Conservation (phyloP, 257 asterid species). For the Gardenia jasminoides region DNA sequence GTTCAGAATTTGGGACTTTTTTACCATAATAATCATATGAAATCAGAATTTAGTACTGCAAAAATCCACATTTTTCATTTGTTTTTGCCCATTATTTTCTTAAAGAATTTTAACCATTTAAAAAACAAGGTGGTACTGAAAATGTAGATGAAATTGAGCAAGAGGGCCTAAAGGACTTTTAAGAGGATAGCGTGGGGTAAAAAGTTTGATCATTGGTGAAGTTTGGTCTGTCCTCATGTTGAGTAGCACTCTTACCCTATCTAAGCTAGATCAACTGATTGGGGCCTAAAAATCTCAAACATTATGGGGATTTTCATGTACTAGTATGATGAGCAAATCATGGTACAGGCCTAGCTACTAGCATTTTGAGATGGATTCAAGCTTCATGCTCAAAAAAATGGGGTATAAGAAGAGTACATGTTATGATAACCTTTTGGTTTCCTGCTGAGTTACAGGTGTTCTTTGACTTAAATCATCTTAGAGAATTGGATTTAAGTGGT, state of each 20-base stretch:
- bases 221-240: too few species aligned
- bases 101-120: too few species aligned
- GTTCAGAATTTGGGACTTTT: too few species aligned
- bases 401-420: neutral
- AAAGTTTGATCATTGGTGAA: neutral
- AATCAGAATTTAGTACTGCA: too few species aligned
- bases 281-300: neutral
- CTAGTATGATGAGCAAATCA: slow-evolving; percentile 6
- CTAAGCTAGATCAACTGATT: too few species aligned
- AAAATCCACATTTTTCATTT: too few species aligned
- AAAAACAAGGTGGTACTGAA: too few species aligned
- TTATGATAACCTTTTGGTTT: neutral
- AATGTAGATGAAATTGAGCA: too few species aligned
- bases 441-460: neutral
- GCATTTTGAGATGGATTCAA: neutral
- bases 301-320: neutral
- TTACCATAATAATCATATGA: too few species aligned
- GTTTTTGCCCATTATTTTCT: too few species aligned
- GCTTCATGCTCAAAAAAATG: neutral
- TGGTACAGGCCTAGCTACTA: neutral
- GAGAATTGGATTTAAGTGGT: neutral
- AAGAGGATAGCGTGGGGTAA: slow-evolving; percentile 13
- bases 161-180: too few species aligned
- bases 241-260: too few species aligned
- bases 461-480: neutral